Evolutionary conservation across 2,329 filamentous ascomycete species (phyloP), one percentile per base, ranked within the genome.

Genomic region (Sclerotinia minor): DNA sequence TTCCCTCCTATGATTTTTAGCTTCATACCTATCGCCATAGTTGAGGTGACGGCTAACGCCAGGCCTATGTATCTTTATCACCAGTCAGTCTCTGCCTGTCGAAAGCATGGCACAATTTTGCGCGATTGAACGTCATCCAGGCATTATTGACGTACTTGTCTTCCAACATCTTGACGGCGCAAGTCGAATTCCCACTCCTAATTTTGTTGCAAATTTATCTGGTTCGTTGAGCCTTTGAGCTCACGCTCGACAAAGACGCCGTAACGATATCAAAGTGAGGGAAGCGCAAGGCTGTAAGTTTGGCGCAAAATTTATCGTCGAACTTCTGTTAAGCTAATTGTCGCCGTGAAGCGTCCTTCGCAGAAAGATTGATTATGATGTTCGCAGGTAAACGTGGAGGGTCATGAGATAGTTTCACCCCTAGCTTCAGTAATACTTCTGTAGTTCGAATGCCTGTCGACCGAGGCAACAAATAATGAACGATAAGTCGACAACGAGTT

Each of bases 21-120:
- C 38, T 21, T 79, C 84, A 75, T 85, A 91, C 90, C 90, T 80
- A 93, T 93, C 72, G 89, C 89, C 77, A 92, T 81, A 74, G 89
- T 91, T 49, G 89, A 91, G 70, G 84, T 84, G 77, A 93, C 88
- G 83, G 90, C 90, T 79, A 93, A 81, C 69, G 86, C 87, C 80
- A 93, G 82, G 77, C 90, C 90, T 76, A 93, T 87, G 77, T 92
- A 93, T 83, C 90, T 92, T 76, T 71, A 70, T 58, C 50, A 68
- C 64, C 47, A 52, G 53, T 68, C 76, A 67, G 77, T 74, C 71
- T 67, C 68, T 66, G 49, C 29, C 32, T 52, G 44, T 50, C 38
- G 5, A 17, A 57, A 55, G 21, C 13, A 24, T 21, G n/a, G 32
- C 45, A 52, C 3, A 44, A 44, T 15, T 41, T 38, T 41, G 44